These are phyloP conservation scores for Rhodamnia rubescens DNA, from an alignment of 345 rosid species.

Conservation along the genomic window DNA sequence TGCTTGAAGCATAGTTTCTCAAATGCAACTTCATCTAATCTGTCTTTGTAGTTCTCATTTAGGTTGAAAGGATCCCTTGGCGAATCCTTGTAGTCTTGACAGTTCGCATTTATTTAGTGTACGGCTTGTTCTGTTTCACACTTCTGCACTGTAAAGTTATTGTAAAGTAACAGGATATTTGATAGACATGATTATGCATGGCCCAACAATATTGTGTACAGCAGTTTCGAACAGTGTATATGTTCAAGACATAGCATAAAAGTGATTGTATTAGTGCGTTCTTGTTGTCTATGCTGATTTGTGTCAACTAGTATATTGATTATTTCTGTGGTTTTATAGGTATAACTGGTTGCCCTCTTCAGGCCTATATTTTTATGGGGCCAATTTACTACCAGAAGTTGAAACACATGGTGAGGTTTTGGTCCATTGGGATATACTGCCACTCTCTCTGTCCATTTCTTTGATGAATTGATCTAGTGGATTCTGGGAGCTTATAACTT, in stretches of 20 bases:
- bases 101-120: not conserved
- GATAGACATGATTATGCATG: not conserved
- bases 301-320: not conserved
- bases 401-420: slow-evolving; percentile 79
- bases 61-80: not conserved
- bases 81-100: not conserved
- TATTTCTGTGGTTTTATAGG: slow-evolving; percentile 29
- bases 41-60: not conserved
- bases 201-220: not conserved
- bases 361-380: slow-evolving; percentile 92
- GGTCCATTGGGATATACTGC: not conserved
- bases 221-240: not conserved
- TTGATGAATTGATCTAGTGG: not conserved
- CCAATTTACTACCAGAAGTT: slow-evolving; percentile 97
- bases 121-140: not conserved
- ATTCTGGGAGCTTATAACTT: not conserved
- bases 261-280: not conserved
- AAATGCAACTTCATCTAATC: not conserved
- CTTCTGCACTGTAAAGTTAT: not conserved
- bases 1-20: not conserved
- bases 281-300: not conserved
- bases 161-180: not conserved
- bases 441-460: not conserved
- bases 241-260: not conserved
- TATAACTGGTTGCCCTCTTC: slow-evolving; percentile 76